Base-by-base conservation (phyloP, 768 basidiomycete species). In the Lepiota venenata region DNA sequence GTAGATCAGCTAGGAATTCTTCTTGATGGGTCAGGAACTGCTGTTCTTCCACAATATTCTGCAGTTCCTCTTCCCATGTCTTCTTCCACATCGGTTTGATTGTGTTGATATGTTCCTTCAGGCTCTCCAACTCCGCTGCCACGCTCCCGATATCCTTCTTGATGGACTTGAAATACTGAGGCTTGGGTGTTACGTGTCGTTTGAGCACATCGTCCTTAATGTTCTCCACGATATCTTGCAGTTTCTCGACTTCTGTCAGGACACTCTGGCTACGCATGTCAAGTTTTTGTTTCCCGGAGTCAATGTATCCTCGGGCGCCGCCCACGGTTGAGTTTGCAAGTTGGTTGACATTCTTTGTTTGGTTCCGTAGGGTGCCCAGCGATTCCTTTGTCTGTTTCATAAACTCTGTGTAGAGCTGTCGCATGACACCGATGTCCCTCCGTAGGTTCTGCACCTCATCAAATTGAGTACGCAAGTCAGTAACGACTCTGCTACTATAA, bases 41-140 rank as follows among this genome's bases (percentile, higher is more conserved):
- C 66, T 99, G 95, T 68, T 99, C 96, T 67, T 97, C 94, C 55
- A 98, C 89, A 52, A 99, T 94, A 60, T 93, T 92, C 76, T 93
- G 89, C 66, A 99, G 68, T 72, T 99, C 96, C 65, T 92, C 86
- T 64, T 91, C 90, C 96, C 96, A 99, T 16, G 94, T 98, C 79
- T 95, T 93, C 77, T 95, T 91, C 96, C 96, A 99, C 81, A 91
- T 92, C 40, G 96, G 93, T 64, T 89, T 93, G 63, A 95, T 81
- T 10, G 91, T 88, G 61, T 85, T 82, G 60, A 98, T 89, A 68
- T 96, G 92, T 61, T 87, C 84, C 63, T 83, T 83, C 55, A 98
- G 74, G 62, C 82, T 86, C 57, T 84, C 79, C 41, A 98, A 77
- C 71, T 94, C 88, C 9, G 71, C 68, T 15, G 83, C 78, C 22